A percentile compares a stretch with the other conserved stretches of the same genome.
Conservation (phyloP, 1,139 yeast genomes). For the Torulaspora globosa region DNA sequence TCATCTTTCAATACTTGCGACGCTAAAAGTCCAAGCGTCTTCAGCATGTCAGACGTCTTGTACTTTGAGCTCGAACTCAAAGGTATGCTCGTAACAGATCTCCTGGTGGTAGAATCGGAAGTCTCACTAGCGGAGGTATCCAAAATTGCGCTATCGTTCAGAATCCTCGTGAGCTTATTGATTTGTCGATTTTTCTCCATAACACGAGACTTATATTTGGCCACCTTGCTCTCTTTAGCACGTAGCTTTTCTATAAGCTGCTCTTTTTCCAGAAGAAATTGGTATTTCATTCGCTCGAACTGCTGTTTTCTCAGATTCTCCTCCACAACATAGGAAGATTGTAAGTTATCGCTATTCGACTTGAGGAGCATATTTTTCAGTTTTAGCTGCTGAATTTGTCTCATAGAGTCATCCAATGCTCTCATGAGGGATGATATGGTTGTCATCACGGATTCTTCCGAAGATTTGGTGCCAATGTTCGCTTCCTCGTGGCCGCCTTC, state of each 20-base stretch:
- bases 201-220: conserved; percentile 43
- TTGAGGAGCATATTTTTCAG: conserved; percentile 24
- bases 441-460: conserved; percentile 10
- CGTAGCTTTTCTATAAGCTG: conserved; percentile 39
- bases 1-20: conserved; percentile 46
- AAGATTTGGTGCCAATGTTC: conserved; percentile 1
- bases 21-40: conserved; percentile 46
- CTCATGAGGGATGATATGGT: conserved; percentile 17
- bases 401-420: conserved; percentile 19
- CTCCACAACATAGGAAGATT: conserved; percentile 46
- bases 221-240: conserved; percentile 41
- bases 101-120: conserved; percentile 3
- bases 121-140: conserved; percentile 9
- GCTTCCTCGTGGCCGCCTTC: conserved; percentile 1
- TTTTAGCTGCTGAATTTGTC: conserved; percentile 33
- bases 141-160: conserved; percentile 21
- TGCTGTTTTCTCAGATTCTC: conserved; percentile 44
- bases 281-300: conserved; percentile 44
- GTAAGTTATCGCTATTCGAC: conserved; percentile 38
- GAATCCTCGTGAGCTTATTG: conserved; percentile 31
- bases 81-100: conserved; percentile 6
- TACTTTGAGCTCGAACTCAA: conserved; percentile 8
- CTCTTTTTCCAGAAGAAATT: conserved; percentile 36
- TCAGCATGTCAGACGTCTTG: conserved; percentile 38
- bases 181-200: conserved; percentile 43